Base-by-base conservation (phyloP, 2,329 filamentous ascomycete genomes). In the Beauveria asiatica region DNA sequence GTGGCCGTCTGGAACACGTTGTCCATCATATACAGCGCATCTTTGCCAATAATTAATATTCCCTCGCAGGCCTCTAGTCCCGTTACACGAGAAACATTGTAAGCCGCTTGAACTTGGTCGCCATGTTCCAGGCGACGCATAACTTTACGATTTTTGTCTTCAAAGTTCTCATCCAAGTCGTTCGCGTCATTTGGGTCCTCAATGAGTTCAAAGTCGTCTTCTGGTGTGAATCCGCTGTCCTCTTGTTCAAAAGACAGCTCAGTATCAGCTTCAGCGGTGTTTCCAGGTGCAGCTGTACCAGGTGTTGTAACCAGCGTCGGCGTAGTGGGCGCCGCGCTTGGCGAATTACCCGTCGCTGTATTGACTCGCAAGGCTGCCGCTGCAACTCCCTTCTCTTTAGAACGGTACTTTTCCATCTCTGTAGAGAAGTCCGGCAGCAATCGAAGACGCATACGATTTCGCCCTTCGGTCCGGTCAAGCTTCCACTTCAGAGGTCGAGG, bases 91-190 rank as follows among this genome's bases (percentile, higher is more conserved):
- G 94, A 97, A 54, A 97, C 87, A 67, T 99, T 99, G 78, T 91
- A 96, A 1, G 97, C 91, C 60, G 90, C 89, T 70, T 97, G 90
- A 2, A 99, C 93, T 60, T 92, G 84, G 68, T 99, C 94, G 5
- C 92, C 92, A 13, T 89, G 88, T 66, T 96, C 88, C 11, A 99
- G 80, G 64, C 91, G 93, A 56, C 94, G 84, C 91, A 97, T 95
- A 49, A 99, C 93, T 73, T 97, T 97, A 49, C 95, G 84, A 69
- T 99, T 97, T 77, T 97, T 97, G 73, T 99, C 95, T 73, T 99
- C 95, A 64, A 95, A 95, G 1, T 86, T 87, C 65, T 88, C 85
- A 16, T 86, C 83, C 1, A 75, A 79, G 50, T 94, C 91, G 27
- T 90, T 83, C 45, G 88, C 85, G 60, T 93, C 89, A 67, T 92